Conservation (phyloP, 805 yeast species). For the Yamadazyma kitorensis region DNA sequence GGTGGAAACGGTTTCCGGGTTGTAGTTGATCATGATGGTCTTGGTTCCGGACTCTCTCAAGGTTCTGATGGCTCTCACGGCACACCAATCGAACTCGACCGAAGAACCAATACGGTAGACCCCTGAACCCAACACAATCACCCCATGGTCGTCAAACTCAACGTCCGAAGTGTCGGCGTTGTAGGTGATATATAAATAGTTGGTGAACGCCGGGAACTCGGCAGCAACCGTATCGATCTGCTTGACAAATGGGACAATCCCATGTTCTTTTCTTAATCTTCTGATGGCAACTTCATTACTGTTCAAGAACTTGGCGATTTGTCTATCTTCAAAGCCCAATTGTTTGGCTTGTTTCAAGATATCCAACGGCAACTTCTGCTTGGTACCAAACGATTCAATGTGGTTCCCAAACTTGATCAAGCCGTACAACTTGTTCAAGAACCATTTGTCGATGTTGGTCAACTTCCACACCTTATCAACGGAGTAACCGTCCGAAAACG, state of each 20-base stretch:
- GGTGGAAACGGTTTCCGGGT: conserved; percentile 98
- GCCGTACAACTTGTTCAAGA: conserved; percentile 78
- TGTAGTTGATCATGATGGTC: conserved; percentile 96
- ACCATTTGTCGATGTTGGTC: conserved; percentile 94
- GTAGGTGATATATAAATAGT: conserved; percentile 91
- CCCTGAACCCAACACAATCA: conserved; percentile 96
- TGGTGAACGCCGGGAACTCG: conserved; percentile 95
- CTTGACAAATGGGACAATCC: conserved; percentile 87
- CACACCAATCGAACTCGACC: conserved; percentile 99
- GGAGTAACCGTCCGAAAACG: conserved; percentile 81
- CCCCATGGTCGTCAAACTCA: conserved; percentile 86
- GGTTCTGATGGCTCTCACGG: conserved; percentile 94
- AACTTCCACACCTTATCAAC: conserved; percentile 91
- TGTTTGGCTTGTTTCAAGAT: conserved; percentile 86
- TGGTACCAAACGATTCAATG: conserved; percentile 54
- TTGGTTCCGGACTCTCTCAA: conserved; percentile 71
- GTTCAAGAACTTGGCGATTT: conserved; percentile 82
- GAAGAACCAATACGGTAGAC: conserved; percentile 98
- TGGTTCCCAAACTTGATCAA: conserved; percentile 69
- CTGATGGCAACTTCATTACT: conserved; percentile 93
- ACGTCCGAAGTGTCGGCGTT: conserved; percentile 88
- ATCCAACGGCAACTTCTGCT: conserved; percentile 59
- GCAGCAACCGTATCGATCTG: conserved; percentile 99
- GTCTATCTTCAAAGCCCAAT: conserved; percentile 95
- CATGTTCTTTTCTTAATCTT: conserved; percentile 80